phyloP scores from a whole-genome alignment of 2,329 filamentous ascomycete genomes.

The Fusarium setosum region DNA sequence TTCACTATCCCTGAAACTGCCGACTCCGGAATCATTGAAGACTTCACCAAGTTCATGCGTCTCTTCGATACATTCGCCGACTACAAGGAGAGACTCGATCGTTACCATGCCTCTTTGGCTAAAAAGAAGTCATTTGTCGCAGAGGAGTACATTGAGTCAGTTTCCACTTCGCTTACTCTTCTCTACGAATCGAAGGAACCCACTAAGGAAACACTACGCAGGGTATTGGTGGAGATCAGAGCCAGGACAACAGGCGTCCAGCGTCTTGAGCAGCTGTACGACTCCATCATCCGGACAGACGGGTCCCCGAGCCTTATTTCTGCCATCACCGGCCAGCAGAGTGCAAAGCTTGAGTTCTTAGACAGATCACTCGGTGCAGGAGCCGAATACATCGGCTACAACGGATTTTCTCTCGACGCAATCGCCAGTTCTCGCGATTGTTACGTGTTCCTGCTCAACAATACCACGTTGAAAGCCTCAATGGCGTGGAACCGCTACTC shows the following conservation, averaged over 20 bases:
- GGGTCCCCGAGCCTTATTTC: background rate
- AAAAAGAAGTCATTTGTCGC: slow-evolving; percentile 3
- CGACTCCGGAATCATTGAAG: background rate
- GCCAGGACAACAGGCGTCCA: background rate
- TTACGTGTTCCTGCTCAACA: slow-evolving; percentile 13
- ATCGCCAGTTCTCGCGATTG: background rate
- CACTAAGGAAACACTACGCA: background rate
- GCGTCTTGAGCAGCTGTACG: background rate
- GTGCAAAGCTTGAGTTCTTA: slow-evolving; percentile 23
- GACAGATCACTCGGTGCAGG: background rate
- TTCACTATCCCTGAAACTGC: rapidly evolving
- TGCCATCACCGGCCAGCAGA: slow-evolving; percentile 10
- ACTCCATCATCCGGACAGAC: rapidly evolving
- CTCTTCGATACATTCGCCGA: slow-evolving; percentile 15
- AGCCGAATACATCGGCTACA: slow-evolving; percentile 29
- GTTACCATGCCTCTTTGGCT: slow-evolving; percentile 6
- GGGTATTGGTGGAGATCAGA: background rate
- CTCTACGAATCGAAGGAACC: background rate
- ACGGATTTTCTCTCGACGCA: slow-evolving; percentile 3
- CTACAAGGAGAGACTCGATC: background rate
- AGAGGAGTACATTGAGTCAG: slow-evolving; percentile 1
- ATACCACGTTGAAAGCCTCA: background rate
- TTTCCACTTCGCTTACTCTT: background rate
- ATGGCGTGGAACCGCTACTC: slow-evolving; percentile 3
- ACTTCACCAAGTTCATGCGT: background rate